These are phyloP conservation scores for Collybia sp. DNA, from an alignment of 768 basidiomycete species.

Conservation along the genomic window DNA sequence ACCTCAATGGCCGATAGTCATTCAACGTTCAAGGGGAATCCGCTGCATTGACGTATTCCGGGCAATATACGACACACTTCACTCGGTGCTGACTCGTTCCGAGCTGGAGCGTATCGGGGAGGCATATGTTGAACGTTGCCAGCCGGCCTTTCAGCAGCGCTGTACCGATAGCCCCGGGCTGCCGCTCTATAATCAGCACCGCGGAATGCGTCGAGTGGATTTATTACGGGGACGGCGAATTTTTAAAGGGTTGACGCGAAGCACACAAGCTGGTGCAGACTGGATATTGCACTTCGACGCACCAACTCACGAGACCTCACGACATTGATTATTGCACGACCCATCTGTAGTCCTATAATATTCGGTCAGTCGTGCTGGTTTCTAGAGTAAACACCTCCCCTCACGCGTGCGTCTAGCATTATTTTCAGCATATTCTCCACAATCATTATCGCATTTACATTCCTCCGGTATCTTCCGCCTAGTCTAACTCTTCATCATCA, in stretches of 20 bases:
- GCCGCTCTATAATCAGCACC: conserved; percentile 32
- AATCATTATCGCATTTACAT: background rate
- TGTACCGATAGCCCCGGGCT: conserved; percentile 38
- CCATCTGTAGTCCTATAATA: conserved; percentile 1
- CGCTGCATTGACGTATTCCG: conserved; percentile 56
- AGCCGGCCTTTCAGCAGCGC: conserved; percentile 39
- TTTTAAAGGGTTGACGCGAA: conserved; percentile 46
- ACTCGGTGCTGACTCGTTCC: conserved; percentile 35
- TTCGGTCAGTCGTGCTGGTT: background rate
- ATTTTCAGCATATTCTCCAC: background rate
- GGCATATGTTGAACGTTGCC: conserved; percentile 29
- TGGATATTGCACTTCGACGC: conserved; percentile 25
- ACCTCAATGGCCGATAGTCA: conserved; percentile 33
- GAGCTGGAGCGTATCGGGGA: conserved; percentile 28
- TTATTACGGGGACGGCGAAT: conserved; percentile 45
- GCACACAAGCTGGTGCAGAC: conserved; percentile 20
- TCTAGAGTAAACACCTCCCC: background rate
- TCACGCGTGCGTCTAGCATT: background rate
- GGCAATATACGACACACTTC: conserved; percentile 48
- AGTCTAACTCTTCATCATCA: background rate
- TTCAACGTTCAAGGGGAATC: conserved; percentile 38
- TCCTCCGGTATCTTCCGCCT: background rate
- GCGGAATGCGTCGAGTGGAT: conserved; percentile 56
- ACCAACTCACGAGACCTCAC: background rate
- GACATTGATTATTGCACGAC: background rate